Base-by-base conservation (phyloP, 305 asterid genomes). In the Fraxinus sp. region DNA sequence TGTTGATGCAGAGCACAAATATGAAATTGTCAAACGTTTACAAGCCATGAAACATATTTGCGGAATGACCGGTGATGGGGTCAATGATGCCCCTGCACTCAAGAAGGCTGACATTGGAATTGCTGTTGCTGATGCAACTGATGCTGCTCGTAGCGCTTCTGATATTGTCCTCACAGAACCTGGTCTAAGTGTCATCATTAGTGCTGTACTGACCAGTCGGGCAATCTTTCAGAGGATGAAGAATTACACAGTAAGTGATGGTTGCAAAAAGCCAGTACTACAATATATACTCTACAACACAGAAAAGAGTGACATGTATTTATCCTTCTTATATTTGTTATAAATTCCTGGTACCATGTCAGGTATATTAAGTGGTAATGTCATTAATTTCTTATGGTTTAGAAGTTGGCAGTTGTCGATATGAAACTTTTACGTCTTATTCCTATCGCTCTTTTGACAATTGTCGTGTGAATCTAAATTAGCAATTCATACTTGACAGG, bases 41-140 rank as follows among this genome's bases (percentile, higher is more conserved):
- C 97, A 94, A 88, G 94, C 96, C 66, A 91, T 86, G 87, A 94
- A 94, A 73, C 97, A 94, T 81, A 94, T 94, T 41, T 94, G 95
- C 79, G 96, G 97, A 84, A 93, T 93, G 97, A 91, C 95, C 78
- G 95, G 97, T 14, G 97, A 94, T 77, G 94, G 94, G 74, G 95
- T 94, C 76, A 94, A 92, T 76, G 94, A 91, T 84, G 95, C 96
- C 59, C 96, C 96, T 71, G 96, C 94, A 20, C 93, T 94, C 22
- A 92, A 92, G 87, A 94, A 86, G 86, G 96, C 96, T 79, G 94
- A 91, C 79, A 92, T 92, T 59, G 95, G 94, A 24, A 91, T 94
- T 74, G 97, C 95, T 80, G 96, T 94, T 59, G 95, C 97, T 72
- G 94, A 94, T 86, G 94, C 97, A 20, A 92, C 94, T 62, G 96